Base-by-base conservation (phyloP, 176 grass and related monocot species). In the Oryza glumipatula region DNA sequence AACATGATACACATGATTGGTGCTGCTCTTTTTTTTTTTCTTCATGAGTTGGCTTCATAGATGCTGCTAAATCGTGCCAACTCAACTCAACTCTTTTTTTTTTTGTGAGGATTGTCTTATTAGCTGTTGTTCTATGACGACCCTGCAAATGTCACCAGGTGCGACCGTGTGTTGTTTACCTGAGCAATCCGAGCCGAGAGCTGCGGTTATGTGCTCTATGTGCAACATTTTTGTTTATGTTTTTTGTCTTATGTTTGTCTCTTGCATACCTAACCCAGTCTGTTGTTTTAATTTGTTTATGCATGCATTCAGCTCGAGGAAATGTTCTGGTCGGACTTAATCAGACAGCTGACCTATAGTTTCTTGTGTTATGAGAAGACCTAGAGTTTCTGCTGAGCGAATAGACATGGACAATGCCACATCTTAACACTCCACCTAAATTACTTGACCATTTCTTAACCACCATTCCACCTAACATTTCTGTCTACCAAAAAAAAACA, bases 291-390 rank as follows among this genome's bases (percentile, higher is more conserved):
- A 32, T 32, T 32, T 56, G 51, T 56, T 56, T 56, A 52, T 52
- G 4, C 16, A 19, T 56, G 51, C 51, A 49, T 49, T 49, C 47
- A 17, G 5, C 51, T 56, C 51, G 5, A 56, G 51, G 51, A 56
- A 19, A 5, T 56, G 51, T 56, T 56, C 51, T 65, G 49, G 38
- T 80, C 65, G 39, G 66, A 72, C 44, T 71, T 30, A 1, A 81
- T 45, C 44, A 78, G 83, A 81, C 84, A 83, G 79, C 68, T 90
- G 88, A 86, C 79, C 39, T 41, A 56, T 1, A 52, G n/a, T 38
- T 58, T 73, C 71, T 76, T 85, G 65, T 64, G n/a, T 70, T 70
- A 64, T 23, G 70, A 80, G 28, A 75, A 64, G 64, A 16, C 32
- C 61, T 19, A 39, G 30, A 1, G n/a, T 69, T 44, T 9, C 6